Evolutionary conservation across 2,329 filamentous ascomycete genomes (phyloP), one percentile per base, ranked within the genome.

Genomic region (Colletotrichum destructivum): DNA sequence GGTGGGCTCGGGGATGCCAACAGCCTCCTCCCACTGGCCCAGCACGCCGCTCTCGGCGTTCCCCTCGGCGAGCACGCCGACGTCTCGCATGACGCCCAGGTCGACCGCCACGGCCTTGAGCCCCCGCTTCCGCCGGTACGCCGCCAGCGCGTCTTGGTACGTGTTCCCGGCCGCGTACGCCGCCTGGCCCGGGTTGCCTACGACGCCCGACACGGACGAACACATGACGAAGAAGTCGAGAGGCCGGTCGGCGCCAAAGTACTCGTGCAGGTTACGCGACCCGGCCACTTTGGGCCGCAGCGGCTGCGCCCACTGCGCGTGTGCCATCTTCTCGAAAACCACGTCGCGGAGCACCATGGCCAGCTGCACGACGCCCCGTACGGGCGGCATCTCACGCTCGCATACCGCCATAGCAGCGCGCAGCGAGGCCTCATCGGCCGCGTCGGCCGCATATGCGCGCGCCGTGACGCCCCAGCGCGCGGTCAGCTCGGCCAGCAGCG

Each of bases 111-210:
- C 79, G 2, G 80, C 84, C 0, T 83, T 77, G 6, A 85, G 77
- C 2, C 82, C 82, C 1, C 74, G 74, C 1, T 65, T 62, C 2
- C 76, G 71, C 13, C 26, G 26, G 5, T 31, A 31, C 84, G 79
- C 78, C 8, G 78, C 79, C n/a, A 86, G 79, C 9, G 79, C 74
- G 46, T 84, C 81, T 46, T 84, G 75, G 75, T 81, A 86, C 6
- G 79, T 77, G 73, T 83, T 85, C 26, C 79, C 82, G 0, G 81
- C 79, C 4, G 79, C 75, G 70, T 87, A 83, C 67, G 81, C 84
- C 54, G 79, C 78, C 71, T 85, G 84, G 0, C 77, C 78, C 0
- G 75, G 69, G 38, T 79, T 77, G 9, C 81, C 83, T 1, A 82
- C 21, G 12, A 80, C 69, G n/a, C 74, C 77, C 0, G 75, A 74